A percentile compares a stretch with the other conserved stretches of the same genome.
Conservation (phyloP, 176 grass and related monocot genomes). For the Oryza meridionalis region DNA sequence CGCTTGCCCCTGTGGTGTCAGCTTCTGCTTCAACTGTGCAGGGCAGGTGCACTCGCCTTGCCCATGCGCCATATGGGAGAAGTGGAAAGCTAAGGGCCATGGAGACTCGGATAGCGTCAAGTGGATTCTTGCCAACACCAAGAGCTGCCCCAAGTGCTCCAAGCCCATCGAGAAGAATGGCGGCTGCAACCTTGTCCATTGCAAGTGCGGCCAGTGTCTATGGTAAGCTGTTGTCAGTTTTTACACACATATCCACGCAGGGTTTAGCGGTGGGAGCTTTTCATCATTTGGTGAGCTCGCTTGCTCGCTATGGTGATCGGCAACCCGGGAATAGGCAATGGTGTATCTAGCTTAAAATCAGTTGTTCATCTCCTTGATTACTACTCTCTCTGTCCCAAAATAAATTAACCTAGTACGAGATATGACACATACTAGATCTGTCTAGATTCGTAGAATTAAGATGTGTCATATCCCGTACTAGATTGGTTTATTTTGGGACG, state of each 20-base stretch:
- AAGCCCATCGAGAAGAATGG: slow-evolving; percentile 53
- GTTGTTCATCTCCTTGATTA: not conserved
- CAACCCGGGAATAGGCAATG: not conserved
- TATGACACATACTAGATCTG: no score
- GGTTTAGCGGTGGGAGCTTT: no score
- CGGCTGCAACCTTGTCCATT: slow-evolving; percentile 51
- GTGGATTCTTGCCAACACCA: slow-evolving; percentile 61
- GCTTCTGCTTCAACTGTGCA: slow-evolving; percentile 64
- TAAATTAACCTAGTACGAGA: no score
- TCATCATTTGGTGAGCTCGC: not conserved
- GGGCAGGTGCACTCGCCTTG: slow-evolving; percentile 52
- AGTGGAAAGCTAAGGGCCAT: slow-evolving; percentile 35
- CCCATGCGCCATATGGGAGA: slow-evolving; percentile 58
- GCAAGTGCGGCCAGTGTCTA: slow-evolving; percentile 42
- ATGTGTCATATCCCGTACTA: no score
- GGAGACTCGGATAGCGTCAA: slow-evolving; percentile 48
- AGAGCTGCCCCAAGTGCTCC: slow-evolving; percentile 66
- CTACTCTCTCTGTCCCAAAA: no score
- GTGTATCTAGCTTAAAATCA: no score
- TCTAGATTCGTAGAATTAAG: no score
- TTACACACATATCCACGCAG: not conserved
- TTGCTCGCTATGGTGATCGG: not conserved
- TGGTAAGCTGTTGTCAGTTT: slow-evolving; percentile 29
- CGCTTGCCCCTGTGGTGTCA: slow-evolving; percentile 51
- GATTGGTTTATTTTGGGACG: no score